Conservation (phyloP, 2,329 filamentous ascomycete genomes). For the Ambrosiella cleistominuta region DNA sequence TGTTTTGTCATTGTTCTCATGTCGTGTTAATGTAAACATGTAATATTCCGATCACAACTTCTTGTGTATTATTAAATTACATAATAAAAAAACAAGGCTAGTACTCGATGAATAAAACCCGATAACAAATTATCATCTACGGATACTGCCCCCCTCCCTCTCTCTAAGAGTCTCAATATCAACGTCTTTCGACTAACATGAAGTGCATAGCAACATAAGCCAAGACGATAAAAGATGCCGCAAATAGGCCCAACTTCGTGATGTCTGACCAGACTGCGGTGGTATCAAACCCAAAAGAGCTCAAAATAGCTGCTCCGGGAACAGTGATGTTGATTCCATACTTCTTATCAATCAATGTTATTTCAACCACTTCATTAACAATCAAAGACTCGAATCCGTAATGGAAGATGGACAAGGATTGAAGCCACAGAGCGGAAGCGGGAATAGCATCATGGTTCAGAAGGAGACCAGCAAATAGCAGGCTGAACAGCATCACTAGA, state of each 20-base stretch:
- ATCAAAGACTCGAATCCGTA: slow-evolving; percentile 17
- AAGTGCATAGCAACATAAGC: slow-evolving; percentile 90
- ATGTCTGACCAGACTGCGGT: slow-evolving; percentile 73
- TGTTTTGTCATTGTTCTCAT: background rate
- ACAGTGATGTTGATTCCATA: slow-evolving; percentile 94
- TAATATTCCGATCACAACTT: background rate
- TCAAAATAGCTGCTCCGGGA: slow-evolving; percentile 82
- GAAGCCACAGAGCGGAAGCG: slow-evolving; percentile 68
- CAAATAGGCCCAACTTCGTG: slow-evolving; percentile 65
- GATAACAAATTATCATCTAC: background rate
- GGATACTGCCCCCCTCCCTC: background rate
- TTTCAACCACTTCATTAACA: slow-evolving; percentile 52
- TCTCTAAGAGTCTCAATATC: no score
- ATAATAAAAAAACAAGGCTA: no score
- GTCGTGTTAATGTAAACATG: background rate
- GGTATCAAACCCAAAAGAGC: slow-evolving; percentile 87
- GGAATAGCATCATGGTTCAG: slow-evolving; percentile 93
- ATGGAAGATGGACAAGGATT: slow-evolving; percentile 75
- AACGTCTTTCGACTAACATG: slow-evolving; percentile 58
- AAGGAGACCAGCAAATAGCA: slow-evolving; percentile 84
- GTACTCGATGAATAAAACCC: no score
- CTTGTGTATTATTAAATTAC: background rate
- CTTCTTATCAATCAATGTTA: slow-evolving; percentile 83
- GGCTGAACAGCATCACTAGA: slow-evolving; percentile 90
- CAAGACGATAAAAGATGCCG: slow-evolving; percentile 64